Evolutionary conservation across 306 rosid species (phyloP).

Genomic region (Lablab purpureus): DNA sequence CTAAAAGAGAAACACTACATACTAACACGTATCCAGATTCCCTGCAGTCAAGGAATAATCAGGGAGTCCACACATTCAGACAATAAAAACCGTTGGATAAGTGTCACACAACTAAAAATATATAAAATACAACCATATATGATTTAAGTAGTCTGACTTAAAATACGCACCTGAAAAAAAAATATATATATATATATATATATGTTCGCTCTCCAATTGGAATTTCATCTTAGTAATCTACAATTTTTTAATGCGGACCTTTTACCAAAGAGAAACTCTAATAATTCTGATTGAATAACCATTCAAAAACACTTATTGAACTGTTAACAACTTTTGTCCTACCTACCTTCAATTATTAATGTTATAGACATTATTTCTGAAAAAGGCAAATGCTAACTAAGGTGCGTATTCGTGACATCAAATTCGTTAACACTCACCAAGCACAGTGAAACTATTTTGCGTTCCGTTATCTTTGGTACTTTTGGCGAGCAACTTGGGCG

Average conservation of each 20-base stretch:
- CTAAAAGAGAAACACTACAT: not conserved
- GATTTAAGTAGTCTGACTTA: not conserved
- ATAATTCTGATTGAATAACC: not conserved
- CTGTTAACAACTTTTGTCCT: not conserved
- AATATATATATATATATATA: too few relatives aligned
- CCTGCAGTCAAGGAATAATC: not conserved
- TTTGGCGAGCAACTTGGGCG: conserved; percentile 57
- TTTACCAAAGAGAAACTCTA: not conserved
- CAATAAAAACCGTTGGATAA: not conserved
- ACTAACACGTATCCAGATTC: not conserved
- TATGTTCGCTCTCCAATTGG: not conserved
- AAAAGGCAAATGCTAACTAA: conserved; percentile 4
- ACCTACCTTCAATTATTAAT: not conserved
- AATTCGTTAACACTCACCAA: conserved; percentile 50
- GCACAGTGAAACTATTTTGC: conserved; percentile 46
- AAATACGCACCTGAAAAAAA: not conserved
- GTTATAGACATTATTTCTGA: not conserved
- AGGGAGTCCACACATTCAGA: not conserved
- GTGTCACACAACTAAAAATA: not conserved
- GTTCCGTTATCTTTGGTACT: conserved; percentile 60
- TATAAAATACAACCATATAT: not conserved
- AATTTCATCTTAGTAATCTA: not conserved
- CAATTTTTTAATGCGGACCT: not conserved
- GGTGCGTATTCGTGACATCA: not conserved
- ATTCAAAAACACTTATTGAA: not conserved